Conservation (phyloP, 768 basidiomycete genomes). For the Clitopilus hobsonii region DNA sequence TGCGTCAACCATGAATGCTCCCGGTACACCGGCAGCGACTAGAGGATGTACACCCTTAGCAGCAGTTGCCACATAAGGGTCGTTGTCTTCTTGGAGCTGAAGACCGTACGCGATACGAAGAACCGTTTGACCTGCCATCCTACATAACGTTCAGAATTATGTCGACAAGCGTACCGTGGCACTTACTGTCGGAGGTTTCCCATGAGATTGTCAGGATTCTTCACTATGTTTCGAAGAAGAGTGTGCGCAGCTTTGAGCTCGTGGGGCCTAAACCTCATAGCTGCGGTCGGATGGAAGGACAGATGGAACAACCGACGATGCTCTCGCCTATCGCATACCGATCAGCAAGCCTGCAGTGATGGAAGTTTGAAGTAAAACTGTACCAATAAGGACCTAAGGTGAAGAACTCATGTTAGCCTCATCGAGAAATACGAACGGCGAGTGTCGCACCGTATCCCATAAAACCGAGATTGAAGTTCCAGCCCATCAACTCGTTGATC, state of each 20-base stretch:
- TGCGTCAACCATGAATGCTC: constrained; percentile 14
- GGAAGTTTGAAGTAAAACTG: background rate
- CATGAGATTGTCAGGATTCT: constrained; percentile 10
- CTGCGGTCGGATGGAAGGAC: constrained; percentile 13
- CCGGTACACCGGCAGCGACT: constrained; percentile 11
- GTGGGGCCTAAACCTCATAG: constrained; percentile 10
- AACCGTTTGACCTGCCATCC: constrained; percentile 18
- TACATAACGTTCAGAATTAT: background rate
- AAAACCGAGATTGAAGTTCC: constrained; percentile 2
- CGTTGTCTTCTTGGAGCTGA: constrained; percentile 12
- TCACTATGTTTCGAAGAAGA: constrained; percentile 14
- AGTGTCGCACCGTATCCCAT: constrained; percentile 1
- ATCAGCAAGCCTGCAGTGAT: background rate
- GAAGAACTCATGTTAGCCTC: background rate
- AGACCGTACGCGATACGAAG: constrained; percentile 19
- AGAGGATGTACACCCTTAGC: constrained; percentile 13
- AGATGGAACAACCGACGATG: constrained; percentile 15
- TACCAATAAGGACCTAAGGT: constrained; percentile 2
- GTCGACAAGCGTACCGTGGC: background rate
- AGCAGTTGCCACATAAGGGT: constrained; percentile 17
- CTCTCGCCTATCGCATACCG: constrained; percentile 10
- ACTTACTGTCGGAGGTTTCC: constrained; percentile 16
- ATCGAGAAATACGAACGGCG: background rate
- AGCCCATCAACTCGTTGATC: constrained; percentile 8
- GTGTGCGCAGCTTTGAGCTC: constrained; percentile 11